These are phyloP conservation scores for Eucalyptus albens DNA, from an alignment of 345 rosid species.

Conservation along the genomic window DNA sequence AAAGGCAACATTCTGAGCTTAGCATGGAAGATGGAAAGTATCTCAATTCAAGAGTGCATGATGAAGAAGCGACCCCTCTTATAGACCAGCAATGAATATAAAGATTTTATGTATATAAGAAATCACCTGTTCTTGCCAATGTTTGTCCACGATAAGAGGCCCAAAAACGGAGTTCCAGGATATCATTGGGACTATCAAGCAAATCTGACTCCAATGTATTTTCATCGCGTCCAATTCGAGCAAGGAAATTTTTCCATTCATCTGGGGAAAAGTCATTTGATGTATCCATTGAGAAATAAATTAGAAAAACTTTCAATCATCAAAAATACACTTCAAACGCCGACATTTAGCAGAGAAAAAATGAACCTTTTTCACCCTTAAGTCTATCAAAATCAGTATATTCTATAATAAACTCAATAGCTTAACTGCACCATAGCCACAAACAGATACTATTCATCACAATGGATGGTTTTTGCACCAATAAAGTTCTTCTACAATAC, in stretches of 20 bases:
- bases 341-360: background rate
- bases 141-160: constrained; percentile 99
- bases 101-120: background rate
- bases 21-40: background rate
- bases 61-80: background rate
- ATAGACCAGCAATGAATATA: background rate
- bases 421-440: background rate
- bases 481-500: background rate
- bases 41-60: background rate
- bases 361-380: background rate
- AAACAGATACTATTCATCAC: background rate
- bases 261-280: constrained; percentile 25
- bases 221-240: constrained; percentile 97
- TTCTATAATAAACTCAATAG: background rate
- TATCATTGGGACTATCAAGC: constrained; percentile 48
- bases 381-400: background rate
- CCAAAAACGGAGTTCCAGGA: constrained; percentile 98
- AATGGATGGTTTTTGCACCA: background rate
- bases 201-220: constrained; percentile 71
- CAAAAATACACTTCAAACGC: background rate
- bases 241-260: constrained; percentile 97
- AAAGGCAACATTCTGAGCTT: background rate
- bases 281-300: background rate
- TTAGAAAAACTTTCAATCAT: background rate
- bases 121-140: constrained; percentile 81